Percentiles rank a stretch among this genome's conserved stretches.
Conservation (phyloP, 495 filamentous ascomycete genomes). For the Viridothelium virens region DNA sequence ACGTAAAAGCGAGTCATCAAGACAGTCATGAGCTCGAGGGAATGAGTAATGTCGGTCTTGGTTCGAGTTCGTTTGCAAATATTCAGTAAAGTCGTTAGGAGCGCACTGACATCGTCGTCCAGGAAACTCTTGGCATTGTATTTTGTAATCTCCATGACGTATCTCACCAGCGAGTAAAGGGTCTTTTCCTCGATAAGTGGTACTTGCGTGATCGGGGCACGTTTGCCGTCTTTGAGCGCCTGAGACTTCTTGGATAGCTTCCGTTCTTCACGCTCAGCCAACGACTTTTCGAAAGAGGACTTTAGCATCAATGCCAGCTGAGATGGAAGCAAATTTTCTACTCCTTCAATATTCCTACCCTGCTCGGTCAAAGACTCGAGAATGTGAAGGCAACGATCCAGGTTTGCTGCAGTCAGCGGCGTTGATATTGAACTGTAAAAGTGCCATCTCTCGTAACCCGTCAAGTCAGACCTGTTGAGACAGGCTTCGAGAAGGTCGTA, state of each 20-base stretch:
- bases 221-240: background rate
- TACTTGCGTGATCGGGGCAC: background rate
- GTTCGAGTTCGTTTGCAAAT: constrained; percentile 71
- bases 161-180: background rate
- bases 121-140: constrained; percentile 72
- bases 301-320: background rate
- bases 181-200: background rate
- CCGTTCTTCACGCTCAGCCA: constrained; percentile 3
- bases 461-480: background rate
- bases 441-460: background rate
- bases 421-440: background rate
- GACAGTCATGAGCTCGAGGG: constrained; percentile 68
- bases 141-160: constrained; percentile 62
- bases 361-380: background rate
- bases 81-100: constrained; percentile 60
- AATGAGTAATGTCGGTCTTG: constrained; percentile 64
- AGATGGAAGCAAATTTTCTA: background rate
- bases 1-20: constrained; percentile 73
- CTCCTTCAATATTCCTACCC: background rate
- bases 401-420: background rate
- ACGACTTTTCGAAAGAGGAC: background rate
- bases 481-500: background rate
- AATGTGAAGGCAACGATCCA: background rate
- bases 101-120: constrained; percentile 53
- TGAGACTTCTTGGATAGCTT: background rate